A percentile compares a stretch with the other conserved stretches of the same genome.
Conservation (phyloP, 1,284 basidiomycete genomes). For the Moesziomyces aphidis region DNA sequence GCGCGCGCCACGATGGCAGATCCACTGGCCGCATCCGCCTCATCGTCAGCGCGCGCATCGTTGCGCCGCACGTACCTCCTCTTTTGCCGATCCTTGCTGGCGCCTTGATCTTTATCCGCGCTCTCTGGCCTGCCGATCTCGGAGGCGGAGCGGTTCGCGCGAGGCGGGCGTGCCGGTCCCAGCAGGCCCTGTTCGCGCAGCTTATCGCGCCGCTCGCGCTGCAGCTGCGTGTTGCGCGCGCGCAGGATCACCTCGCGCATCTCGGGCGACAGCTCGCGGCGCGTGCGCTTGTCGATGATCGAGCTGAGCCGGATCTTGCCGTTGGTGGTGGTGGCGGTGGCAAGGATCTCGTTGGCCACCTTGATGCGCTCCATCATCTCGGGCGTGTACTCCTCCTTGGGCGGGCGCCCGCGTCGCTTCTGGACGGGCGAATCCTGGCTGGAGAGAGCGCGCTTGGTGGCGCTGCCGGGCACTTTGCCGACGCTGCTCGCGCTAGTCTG, state of each 20-base stretch:
- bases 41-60: neutral
- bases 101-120: neutral
- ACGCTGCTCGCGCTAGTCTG: conserved; percentile 9
- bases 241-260: conserved; percentile 12
- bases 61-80: neutral
- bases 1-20: conserved; percentile 21
- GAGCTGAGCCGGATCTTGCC: conserved; percentile 5
- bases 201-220: conserved; percentile 11
- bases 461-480: conserved; percentile 25
- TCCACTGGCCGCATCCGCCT: conserved; percentile 11
- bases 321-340: conserved; percentile 1
- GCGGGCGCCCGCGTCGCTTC: conserved; percentile 23
- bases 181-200: neutral
- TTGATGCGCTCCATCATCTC: conserved; percentile 22
- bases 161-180: too few species aligned
- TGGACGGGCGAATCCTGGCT: neutral
- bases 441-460: neutral
- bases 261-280: conserved; percentile 9
- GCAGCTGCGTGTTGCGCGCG: conserved; percentile 20
- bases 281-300: conserved; percentile 13
- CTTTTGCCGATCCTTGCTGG: neutral
- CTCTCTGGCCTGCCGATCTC: neutral
- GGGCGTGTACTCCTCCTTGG: conserved; percentile 14
- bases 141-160: too few species aligned
- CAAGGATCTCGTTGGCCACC: conserved; percentile 20